A percentile compares a stretch with the other conserved stretches of the same genome.
phyloP scores from a whole-genome alignment of 1,139 yeast species.

The Geotrichum carabidarum region DNA sequence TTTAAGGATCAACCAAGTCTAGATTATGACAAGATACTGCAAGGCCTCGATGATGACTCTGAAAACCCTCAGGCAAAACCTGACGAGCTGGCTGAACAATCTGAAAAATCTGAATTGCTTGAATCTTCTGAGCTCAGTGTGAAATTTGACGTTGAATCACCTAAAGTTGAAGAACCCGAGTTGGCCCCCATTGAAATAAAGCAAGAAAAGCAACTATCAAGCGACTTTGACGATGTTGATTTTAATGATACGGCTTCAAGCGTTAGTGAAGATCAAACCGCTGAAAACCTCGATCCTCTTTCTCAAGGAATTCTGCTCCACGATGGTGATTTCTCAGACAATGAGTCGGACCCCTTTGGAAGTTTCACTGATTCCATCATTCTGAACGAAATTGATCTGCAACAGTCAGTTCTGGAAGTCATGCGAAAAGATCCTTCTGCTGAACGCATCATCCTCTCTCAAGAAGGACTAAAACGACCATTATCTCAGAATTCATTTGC shows the following conservation, averaged over 20 bases:
- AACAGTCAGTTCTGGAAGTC: slow-evolving; percentile 8
- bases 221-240: slow-evolving; percentile 1
- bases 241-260: neutral
- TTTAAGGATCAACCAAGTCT: slow-evolving; percentile 8
- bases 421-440: slow-evolving; percentile 1
- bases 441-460: slow-evolving; percentile 5
- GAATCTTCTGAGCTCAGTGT: too few species aligned
- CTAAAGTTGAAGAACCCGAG: neutral
- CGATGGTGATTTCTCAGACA: neutral
- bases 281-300: neutral
- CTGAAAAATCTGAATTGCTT: neutral
- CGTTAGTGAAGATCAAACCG: neutral
- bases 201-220: neutral
- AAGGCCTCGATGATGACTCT: neutral
- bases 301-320: neutral
- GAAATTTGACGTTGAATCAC: neutral
- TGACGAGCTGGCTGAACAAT: neutral
- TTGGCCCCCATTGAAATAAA: neutral
- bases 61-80: neutral
- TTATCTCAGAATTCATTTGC: neutral
- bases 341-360: slow-evolving; percentile 1
- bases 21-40: too few species aligned
- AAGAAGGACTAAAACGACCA: slow-evolving; percentile 3
- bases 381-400: slow-evolving; percentile 8
- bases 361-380: slow-evolving; percentile 6